These are phyloP conservation scores for Starmerella gropengiesseri DNA, from an alignment of 805 yeast species.

Conservation along the genomic window DNA sequence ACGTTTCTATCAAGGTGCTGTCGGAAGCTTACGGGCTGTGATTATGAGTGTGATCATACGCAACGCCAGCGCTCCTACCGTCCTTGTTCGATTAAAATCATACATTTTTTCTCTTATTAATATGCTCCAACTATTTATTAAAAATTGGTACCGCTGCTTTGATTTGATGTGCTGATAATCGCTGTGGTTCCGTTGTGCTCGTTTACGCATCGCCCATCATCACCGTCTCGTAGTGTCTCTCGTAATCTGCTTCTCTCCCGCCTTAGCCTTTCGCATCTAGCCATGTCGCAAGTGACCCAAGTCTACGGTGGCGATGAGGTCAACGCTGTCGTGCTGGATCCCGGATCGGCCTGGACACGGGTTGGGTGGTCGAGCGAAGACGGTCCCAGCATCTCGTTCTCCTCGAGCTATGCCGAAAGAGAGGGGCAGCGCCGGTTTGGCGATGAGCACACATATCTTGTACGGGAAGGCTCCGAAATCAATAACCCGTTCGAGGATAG, in stretches of 20 bases:
- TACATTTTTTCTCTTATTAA: not conserved
- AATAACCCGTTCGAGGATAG: conserved; percentile 20
- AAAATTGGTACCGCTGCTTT: no score
- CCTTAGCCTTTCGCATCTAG: no score
- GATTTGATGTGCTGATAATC: not conserved
- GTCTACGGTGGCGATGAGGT: conserved; percentile 54
- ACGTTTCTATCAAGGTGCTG: conserved; percentile 6
- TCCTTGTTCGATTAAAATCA: not conserved
- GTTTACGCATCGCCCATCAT: no score
- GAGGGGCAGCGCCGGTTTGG: conserved; percentile 19
- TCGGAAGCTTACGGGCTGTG: conserved; percentile 9
- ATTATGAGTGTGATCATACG: not conserved
- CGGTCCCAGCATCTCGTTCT: conserved; percentile 53
- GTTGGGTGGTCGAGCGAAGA: conserved; percentile 92
- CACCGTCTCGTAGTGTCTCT: no score
- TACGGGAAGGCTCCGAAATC: conserved; percentile 15
- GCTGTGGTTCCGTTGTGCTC: not conserved
- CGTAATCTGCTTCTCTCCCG: conserved; percentile 4
- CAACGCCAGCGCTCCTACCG: no score
- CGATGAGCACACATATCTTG: conserved; percentile 20
- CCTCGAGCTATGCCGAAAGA: conserved; percentile 16
- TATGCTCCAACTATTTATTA: no score
- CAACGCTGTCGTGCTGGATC: conserved; percentile 81
- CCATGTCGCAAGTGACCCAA: conserved; percentile 23
- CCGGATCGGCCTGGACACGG: conserved; percentile 75